Conservation (phyloP, 192 early-diverging fungal genomes). For the Coemansia furcata region DNA sequence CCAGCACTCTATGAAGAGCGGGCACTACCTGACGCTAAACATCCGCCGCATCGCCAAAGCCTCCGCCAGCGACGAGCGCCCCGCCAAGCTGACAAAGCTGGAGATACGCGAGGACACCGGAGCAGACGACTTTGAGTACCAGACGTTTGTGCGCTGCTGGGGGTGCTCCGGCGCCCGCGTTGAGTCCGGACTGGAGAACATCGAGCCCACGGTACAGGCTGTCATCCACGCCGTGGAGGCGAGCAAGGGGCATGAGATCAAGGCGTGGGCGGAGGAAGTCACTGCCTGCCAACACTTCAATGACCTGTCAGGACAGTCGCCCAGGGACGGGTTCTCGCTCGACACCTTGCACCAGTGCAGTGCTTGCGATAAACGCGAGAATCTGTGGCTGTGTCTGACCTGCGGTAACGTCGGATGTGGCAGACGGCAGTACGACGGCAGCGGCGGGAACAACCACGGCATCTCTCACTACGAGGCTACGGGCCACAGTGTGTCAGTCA, state of each 20-base stretch:
- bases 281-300: constrained; percentile 75
- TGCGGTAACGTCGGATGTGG: constrained; percentile 96
- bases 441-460: constrained; percentile 92
- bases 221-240: constrained; percentile 80
- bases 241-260: constrained; percentile 81
- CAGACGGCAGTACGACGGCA: constrained; percentile 87
- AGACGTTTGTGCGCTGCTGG: constrained; percentile 78
- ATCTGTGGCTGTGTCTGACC: constrained; percentile 93
- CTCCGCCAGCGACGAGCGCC: constrained; percentile 17
- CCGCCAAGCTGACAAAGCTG: constrained; percentile 87
- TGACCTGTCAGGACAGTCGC: constrained; percentile 62
- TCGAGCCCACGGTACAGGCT: constrained; percentile 33
- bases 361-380: constrained; percentile 82
- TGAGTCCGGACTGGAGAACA: constrained; percentile 50
- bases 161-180: constrained; percentile 62
- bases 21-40: constrained; percentile 82
- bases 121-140: constrained; percentile 71
- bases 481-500: constrained; percentile 79
- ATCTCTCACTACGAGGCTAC: constrained; percentile 79
- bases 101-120: constrained; percentile 74
- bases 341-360: constrained; percentile 43
- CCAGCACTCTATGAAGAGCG: constrained; percentile 69
- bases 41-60: constrained; percentile 66
- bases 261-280: constrained; percentile 92
- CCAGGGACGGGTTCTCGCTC: constrained; percentile 22